Evolutionary conservation across 208 protist genomes (phyloP).

Genomic region (Tritrichomonas musculus): DNA sequence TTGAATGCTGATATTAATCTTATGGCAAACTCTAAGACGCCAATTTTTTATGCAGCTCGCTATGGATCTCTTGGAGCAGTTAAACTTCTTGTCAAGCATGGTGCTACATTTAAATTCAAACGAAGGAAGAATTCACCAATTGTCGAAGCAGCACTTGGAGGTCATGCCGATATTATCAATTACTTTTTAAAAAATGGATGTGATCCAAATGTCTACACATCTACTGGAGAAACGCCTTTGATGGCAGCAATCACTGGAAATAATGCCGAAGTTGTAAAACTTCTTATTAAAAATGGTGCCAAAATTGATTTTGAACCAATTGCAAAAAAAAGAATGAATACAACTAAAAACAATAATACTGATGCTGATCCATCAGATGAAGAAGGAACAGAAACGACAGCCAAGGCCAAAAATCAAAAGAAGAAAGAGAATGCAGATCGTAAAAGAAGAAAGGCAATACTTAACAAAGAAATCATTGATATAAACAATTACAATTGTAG

Average conservation of each 20-base stretch:
- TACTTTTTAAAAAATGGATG: neutral
- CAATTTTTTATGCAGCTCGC: neutral
- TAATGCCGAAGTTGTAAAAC: neutral
- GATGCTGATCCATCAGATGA: too few relatives aligned
- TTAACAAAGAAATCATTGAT: too few relatives aligned
- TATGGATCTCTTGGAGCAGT: neutral
- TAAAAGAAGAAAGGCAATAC: too few relatives aligned
- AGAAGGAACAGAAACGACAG: too few relatives aligned
- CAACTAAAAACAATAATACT: too few relatives aligned
- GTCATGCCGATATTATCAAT: neutral
- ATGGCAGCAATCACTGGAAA: neutral
- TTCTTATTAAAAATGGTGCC: neutral
- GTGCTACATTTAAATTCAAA: neutral
- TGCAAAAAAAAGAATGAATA: too few relatives aligned
- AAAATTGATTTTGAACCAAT: neutral
- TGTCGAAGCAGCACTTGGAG: neutral
- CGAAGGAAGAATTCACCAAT: neutral
- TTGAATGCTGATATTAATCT: neutral
- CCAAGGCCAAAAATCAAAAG: too few relatives aligned
- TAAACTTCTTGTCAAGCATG: neutral
- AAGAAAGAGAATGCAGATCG: too few relatives aligned
- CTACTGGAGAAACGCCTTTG: neutral
- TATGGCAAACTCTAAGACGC: neutral
- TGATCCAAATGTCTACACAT: neutral
- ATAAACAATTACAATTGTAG: too few relatives aligned